Conservation (phyloP, 352 stramenopile genomes). For the Blastocystis sp. region DNA sequence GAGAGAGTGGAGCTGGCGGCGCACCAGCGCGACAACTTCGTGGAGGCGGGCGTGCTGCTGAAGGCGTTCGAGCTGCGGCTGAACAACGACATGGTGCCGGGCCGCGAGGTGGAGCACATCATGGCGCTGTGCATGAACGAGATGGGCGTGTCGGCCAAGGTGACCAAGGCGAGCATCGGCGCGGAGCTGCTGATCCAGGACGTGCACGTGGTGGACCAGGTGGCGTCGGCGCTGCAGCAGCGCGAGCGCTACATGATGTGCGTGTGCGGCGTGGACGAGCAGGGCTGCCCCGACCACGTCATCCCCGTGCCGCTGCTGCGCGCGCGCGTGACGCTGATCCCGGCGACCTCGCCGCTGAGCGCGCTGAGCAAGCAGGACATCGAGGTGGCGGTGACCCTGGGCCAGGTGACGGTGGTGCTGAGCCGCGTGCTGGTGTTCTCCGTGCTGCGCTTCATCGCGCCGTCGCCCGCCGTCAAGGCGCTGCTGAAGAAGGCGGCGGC, state of each 20-base stretch:
- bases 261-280: constrained; percentile 49
- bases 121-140: constrained; percentile 61
- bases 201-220: constrained; percentile 51
- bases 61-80: constrained; percentile 55
- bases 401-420: constrained; percentile 54
- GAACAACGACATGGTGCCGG: constrained; percentile 59
- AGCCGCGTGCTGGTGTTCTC: constrained; percentile 48
- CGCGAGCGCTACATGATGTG: constrained; percentile 48
- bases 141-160: constrained; percentile 12
- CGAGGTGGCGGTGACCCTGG: constrained; percentile 18
- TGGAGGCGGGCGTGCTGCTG: constrained; percentile 14
- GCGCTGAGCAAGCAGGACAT: constrained; percentile 55
- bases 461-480: constrained; percentile 35
- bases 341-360: constrained; percentile 13
- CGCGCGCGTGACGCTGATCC: constrained; percentile 14
- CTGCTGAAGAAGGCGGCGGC: constrained; percentile 59
- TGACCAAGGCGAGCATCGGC: constrained; percentile 25
- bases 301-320: constrained; percentile 31
- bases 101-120: constrained; percentile 41
- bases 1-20: constrained; percentile 15
- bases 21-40: constrained; percentile 48
- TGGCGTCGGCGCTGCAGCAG: constrained; percentile 36
- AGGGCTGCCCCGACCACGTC: constrained; percentile 17
- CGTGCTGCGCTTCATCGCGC: constrained; percentile 53
- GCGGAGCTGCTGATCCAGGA: constrained; percentile 2